Evolutionary conservation across 805 yeast species (phyloP), one percentile per base, ranked within the genome.

Genomic region (Kurtzmaniella fragi): DNA sequence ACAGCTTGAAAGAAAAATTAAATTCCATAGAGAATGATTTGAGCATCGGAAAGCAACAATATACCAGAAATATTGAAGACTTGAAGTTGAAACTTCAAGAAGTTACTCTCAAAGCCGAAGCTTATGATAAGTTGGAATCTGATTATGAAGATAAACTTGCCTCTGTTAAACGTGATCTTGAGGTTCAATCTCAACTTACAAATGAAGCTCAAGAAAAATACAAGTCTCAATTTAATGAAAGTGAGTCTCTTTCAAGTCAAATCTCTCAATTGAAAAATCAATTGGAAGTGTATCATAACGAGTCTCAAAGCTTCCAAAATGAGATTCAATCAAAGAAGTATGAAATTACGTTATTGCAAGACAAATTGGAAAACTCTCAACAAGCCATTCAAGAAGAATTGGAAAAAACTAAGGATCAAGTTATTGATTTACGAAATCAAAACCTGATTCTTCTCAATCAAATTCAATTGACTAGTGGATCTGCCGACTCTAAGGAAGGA

Each of bases 381-480:
- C 38, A 51, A 1, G 39, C 48, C 7, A 36, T 57, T 6, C 60
- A 56, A 27, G 62, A 61, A 13, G 61, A 63, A 23, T 52, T 83
- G 33, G 67, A 61, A n/a, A 46, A 56, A 16, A 60, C 74, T 7
- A 69, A 67, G 16, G 47, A 59, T 3, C 73, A 78, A 43, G 51
- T 75, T 17, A 70, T 74, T 16, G 89, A 81, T 38, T 59, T 85
- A 29, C 64, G 75, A 11, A 67, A 76, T n/a, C 95, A 86, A 54
- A 84, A 86, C 53, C 67, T 75, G 35, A 66, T 85, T 4, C 62
- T 87, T 13, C 72, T 82, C 42, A 80, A 79, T 45, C 93, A 86
- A 56, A 58, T 88, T 20, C 91, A 82, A 42, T 48, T 53, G 35
- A 35, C 49, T 27, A 49, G 50, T 34, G 25, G 29, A 11, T 28